These are phyloP conservation scores for Rhynchosporium secalis DNA, from an alignment of 2,329 filamentous ascomycete species.

Conservation along the genomic window DNA sequence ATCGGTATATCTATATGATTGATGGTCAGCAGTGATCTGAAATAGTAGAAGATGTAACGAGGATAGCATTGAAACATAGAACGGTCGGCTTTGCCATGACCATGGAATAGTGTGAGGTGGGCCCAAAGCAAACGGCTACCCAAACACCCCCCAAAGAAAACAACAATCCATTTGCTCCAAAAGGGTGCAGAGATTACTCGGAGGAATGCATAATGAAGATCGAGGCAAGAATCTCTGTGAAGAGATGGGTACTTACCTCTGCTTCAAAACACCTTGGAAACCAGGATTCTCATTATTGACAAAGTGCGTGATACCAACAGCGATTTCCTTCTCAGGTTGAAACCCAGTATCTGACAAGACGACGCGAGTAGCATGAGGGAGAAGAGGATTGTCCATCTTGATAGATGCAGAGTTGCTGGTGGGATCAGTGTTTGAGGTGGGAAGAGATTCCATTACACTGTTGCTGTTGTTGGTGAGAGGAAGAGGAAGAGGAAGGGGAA, in stretches of 20 bases:
- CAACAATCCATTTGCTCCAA: background rate
- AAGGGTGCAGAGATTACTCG: background rate
- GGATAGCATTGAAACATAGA: background rate
- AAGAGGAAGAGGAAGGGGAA: background rate
- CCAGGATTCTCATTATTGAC: conserved; percentile 57
- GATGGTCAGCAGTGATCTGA: conserved; percentile 14
- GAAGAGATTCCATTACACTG: background rate
- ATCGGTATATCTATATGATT: conserved; percentile 61
- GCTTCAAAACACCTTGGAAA: conserved; percentile 67
- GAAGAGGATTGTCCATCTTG: conserved; percentile 21
- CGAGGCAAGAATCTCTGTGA: conserved; percentile 4
- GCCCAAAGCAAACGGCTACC: background rate
- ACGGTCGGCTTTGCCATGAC: background rate
- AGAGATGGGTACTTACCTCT: conserved; percentile 49
- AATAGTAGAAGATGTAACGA: background rate
- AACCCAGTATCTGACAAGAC: conserved; percentile 17
- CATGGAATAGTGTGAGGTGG: background rate
- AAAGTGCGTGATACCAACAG: conserved; percentile 64
- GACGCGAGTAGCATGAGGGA: background rate
- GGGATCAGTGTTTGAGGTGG: background rate
- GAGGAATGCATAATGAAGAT: background rate
- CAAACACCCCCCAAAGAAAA: background rate
- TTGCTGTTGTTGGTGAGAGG: conserved; percentile 7
- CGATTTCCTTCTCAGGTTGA: conserved; percentile 29
- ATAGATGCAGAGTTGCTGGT: conserved; percentile 5